Percentiles rank a stretch among this genome's conserved stretches.
Evolutionary conservation across 495 filamentous ascomycete species (phyloP).

Genomic region (Penicillium diatomitis): DNA sequence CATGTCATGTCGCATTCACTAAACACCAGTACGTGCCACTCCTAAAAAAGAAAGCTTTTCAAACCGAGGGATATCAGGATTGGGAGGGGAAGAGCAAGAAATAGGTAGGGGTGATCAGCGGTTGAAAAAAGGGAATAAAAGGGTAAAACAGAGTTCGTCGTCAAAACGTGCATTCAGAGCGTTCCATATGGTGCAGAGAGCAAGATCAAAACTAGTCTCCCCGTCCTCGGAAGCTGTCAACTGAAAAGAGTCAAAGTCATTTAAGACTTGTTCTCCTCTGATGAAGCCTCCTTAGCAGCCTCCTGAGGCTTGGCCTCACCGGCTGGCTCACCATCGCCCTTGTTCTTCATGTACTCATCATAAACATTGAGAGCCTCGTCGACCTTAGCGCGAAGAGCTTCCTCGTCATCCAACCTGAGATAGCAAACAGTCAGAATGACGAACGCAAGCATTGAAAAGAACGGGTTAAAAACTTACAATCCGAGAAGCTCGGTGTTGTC

Average conservation of each 20-base stretch:
- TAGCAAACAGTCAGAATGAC: constrained; percentile 18
- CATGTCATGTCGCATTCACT: constrained; percentile 29
- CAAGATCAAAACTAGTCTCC: neutral
- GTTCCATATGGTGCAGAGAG: constrained; percentile 20
- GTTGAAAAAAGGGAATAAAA: constrained; percentile 22
- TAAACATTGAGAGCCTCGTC: constrained; percentile 94
- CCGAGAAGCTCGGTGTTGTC: constrained; percentile 86
- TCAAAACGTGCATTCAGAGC: constrained; percentile 35
- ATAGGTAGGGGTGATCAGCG: constrained; percentile 6
- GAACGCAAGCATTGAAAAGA: neutral
- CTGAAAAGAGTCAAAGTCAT: constrained; percentile 1
- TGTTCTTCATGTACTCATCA: constrained; percentile 93
- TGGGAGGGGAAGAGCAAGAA: constrained; percentile 19
- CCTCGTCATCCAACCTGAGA: constrained; percentile 76
- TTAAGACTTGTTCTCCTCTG: constrained; percentile 43
- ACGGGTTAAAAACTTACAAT: constrained; percentile 61
- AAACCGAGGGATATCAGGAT: constrained; percentile 45
- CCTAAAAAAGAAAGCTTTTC: constrained; percentile 38
- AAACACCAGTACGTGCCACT: constrained; percentile 28
- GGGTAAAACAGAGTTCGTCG: constrained; percentile 28
- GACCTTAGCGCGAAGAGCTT: constrained; percentile 85
- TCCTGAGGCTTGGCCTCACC: constrained; percentile 37
- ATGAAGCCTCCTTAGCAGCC: constrained; percentile 31
- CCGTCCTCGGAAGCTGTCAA: neutral
- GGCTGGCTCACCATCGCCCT: constrained; percentile 32